A percentile compares a stretch with the other conserved stretches of the same genome.
phyloP scores from a whole-genome alignment of 2,329 filamentous ascomycete genomes.

The Fusarium sp. region DNA sequence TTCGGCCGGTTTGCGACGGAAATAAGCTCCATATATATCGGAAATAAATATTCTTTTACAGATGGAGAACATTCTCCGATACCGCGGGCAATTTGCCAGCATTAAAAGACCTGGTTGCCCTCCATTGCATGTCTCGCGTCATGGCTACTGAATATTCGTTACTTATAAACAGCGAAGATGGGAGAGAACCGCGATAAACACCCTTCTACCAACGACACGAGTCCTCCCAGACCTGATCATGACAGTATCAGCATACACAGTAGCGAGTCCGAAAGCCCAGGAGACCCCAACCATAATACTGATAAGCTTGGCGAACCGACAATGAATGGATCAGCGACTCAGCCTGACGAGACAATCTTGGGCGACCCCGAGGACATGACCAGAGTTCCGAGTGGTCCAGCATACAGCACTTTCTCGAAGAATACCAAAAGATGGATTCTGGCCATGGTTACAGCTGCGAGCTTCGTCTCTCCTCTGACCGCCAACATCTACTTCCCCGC shows the following conservation, averaged over 20 bases:
- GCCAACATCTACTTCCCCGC: constrained; percentile 71
- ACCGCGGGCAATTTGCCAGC: constrained; percentile 37
- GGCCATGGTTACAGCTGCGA: constrained; percentile 66
- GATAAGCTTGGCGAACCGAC: constrained; percentile 22
- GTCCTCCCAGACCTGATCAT: constrained; percentile 16
- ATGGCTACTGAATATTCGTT: constrained; percentile 11
- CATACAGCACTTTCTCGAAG: constrained; percentile 52
- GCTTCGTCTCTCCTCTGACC: constrained; percentile 71
- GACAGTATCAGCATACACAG: constrained; percentile 18
- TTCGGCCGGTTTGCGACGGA: constrained; percentile 24
- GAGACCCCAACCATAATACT: constrained; percentile 4
- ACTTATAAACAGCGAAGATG: constrained; percentile 25
- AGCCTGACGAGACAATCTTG: constrained; percentile 26
- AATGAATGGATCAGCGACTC: constrained; percentile 1
- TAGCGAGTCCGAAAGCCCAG: constrained; percentile 17
- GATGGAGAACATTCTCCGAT: constrained; percentile 40
- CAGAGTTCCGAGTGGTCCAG: constrained; percentile 41
- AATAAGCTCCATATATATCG: constrained; percentile 38
- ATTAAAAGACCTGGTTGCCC: constrained; percentile 34
- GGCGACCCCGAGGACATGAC: constrained; percentile 41
- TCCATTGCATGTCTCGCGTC: constrained; percentile 11
- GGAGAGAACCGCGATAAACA: constrained; percentile 22
- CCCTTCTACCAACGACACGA: constrained; percentile 3
- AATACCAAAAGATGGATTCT: constrained; percentile 67
- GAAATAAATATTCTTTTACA: constrained; percentile 37